Percentiles rank a stretch among this genome's conserved stretches.
These are phyloP conservation scores for Fistulifera solaris DNA, from an alignment of 108 stramenopile genomes.

Conservation along the genomic window DNA sequence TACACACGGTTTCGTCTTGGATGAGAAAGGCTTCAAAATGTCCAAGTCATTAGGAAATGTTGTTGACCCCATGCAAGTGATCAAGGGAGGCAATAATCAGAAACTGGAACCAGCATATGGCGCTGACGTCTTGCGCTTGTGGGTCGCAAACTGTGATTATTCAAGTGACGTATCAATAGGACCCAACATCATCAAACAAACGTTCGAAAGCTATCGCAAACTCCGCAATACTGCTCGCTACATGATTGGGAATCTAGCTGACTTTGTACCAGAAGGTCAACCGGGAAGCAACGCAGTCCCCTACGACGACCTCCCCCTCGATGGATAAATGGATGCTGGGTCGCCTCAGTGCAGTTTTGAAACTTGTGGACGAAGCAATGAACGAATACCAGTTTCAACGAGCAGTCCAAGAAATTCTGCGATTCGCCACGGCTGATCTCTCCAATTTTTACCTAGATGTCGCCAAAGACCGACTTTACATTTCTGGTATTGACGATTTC, in stretches of 20 bases:
- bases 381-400: conserved; percentile 80
- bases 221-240: conserved; percentile 94
- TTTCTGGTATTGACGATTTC: conserved; percentile 73
- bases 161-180: conserved; percentile 90
- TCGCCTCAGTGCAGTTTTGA: conserved; percentile 53
- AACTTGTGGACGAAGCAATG: conserved; percentile 84
- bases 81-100: conserved; percentile 93
- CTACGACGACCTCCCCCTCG: conserved; percentile 80
- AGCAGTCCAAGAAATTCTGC: conserved; percentile 76
- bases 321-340: conserved; percentile 96
- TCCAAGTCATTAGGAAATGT: conserved; percentile 98
- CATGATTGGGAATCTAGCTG: conserved; percentile 88
- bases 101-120: conserved; percentile 95
- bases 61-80: conserved; percentile 88
- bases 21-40: conserved; percentile 99
- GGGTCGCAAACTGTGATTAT: conserved; percentile 97
- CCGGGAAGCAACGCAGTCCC: conserved; percentile 45
- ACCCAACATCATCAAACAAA: conserved; percentile 89
- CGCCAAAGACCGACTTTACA: conserved; percentile 96
- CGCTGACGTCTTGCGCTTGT: conserved; percentile 95
- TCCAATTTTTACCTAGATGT: conserved; percentile 97
- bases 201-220: conserved; percentile 91
- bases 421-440: conserved; percentile 86
- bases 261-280: conserved; percentile 68
- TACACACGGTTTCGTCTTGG: conserved; percentile 97